Conservation (phyloP, 108 stramenopile species). For the Skeletonema potamos region DNA sequence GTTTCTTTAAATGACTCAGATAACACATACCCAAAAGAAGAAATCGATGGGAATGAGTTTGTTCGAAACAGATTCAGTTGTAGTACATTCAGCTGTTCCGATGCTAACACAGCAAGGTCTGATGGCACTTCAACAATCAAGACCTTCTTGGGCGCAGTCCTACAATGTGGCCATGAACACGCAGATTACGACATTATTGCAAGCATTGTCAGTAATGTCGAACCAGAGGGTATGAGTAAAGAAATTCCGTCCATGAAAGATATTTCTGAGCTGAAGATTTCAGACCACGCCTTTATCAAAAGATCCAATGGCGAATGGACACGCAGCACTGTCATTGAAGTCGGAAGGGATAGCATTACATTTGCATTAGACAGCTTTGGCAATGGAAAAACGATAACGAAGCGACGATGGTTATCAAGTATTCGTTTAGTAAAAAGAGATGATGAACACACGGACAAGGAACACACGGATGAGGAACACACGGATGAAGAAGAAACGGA, state of each 20-base stretch:
- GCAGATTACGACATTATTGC: neutral
- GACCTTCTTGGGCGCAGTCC: neutral
- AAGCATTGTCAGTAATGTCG: too few species aligned
- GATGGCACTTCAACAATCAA: constrained; percentile 24
- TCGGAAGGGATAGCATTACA: neutral
- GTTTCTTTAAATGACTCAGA: too few species aligned
- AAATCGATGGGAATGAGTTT: too few species aligned
- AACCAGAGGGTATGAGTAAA: neutral
- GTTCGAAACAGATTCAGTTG: neutral
- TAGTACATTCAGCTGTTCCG: too few species aligned
- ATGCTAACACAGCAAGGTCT: neutral
- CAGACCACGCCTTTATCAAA: neutral
- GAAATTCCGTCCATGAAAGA: neutral
- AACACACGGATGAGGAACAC: too few species aligned
- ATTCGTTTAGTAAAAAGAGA: neutral
- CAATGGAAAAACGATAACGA: neutral
- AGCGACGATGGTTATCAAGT: neutral
- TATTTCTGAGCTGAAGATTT: neutral
- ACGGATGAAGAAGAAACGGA: too few species aligned
- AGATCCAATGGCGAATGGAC: neutral
- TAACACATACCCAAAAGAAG: too few species aligned
- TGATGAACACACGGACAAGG: too few species aligned
- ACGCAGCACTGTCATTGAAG: neutral
- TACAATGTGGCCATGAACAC: neutral
- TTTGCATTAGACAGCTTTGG: neutral